Evolutionary conservation across 1,284 basidiomycete genomes (phyloP).

Genomic region (Cutaneotrichosporon cyanovorans): DNA sequence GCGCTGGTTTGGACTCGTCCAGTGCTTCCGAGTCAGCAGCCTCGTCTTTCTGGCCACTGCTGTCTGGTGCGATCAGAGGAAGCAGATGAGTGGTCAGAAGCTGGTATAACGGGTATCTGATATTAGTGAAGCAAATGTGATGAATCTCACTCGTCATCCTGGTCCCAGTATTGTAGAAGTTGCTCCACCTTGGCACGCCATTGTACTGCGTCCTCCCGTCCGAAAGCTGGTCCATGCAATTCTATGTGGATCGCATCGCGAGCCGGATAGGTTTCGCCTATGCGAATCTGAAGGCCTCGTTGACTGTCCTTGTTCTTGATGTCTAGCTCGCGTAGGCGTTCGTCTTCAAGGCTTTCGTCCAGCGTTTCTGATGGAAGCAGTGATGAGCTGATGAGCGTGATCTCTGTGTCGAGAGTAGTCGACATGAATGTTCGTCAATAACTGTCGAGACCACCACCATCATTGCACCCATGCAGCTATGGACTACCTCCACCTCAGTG

Average conservation of each 20-base stretch:
- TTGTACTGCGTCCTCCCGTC: conserved; percentile 16
- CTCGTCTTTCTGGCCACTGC: not conserved
- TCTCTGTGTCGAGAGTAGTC: conserved; percentile 24
- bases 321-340: not conserved
- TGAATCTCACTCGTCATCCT: conserved; percentile 51
- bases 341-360: conserved; percentile 11
- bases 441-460: no score
- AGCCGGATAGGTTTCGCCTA: conserved; percentile 39
- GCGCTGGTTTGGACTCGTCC: not conserved
- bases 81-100: conserved; percentile 55
- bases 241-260: conserved; percentile 16
- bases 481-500: no score
- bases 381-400: conserved; percentile 49
- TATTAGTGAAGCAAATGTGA: conserved; percentile 23
- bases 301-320: conserved; percentile 46
- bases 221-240: conserved; percentile 47
- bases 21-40: not conserved
- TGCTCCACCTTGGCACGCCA: conserved; percentile 52
- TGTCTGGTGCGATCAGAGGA: conserved; percentile 49
- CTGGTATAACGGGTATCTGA: conserved; percentile 58
- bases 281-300: conserved; percentile 45
- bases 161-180: conserved; percentile 47
- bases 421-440: no score
- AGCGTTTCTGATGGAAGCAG: conserved; percentile 57
- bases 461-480: no score